Evolutionary conservation across 1,284 basidiomycete species (phyloP), one percentile per base, ranked within the genome.

Genomic region (Ceratobasidium sp.): DNA sequence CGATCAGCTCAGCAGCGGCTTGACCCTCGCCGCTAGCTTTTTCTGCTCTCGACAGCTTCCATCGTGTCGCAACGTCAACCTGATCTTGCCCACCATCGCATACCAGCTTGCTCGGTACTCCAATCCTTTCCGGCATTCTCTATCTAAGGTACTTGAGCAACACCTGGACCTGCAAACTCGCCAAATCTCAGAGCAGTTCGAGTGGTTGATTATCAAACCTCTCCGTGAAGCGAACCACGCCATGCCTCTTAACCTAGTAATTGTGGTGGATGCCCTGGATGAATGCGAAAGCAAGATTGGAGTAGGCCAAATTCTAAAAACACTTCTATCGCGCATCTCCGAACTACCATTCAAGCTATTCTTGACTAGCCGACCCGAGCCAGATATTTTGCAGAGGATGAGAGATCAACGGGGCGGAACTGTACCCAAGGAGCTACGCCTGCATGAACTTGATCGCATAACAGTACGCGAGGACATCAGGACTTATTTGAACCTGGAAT

Each of bases 41-140:
- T 83, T 82, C 76, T 83, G 80, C 54, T 80, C 81, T 11, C 78
- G 81, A 0, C 76, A 41, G 41, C 33, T 47, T 14, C 72, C 62
- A 4, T 44, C 59, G 24, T 57, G 62, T 24, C 54, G 63, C 14
- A 47, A 76, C 50, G 62, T 64, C 17, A n/a, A 44, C 1, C 31
- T 31, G 15, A 65, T 76, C 7, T 36, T 67, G 17, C 75, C 75
- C 7, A 47, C 72, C 7, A 65, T 76, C 24, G 75, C 75, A 1
- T 71, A 64, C n/a, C 75, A 76, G 64, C 57, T 76, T 4, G 71
- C 72, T 4, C 31, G 27, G 4, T 67, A 53, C 63, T 67, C 64
- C 11, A 3, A 14, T 9, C 50, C 48, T 3, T 54, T 67, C 33
- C 29, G 64, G 11, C 15, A 14, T 54, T 48, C 64, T 19, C 36